These are phyloP conservation scores for Backusella luteola DNA, from an alignment of 192 early-diverging fungal species.

Conservation along the genomic window DNA sequence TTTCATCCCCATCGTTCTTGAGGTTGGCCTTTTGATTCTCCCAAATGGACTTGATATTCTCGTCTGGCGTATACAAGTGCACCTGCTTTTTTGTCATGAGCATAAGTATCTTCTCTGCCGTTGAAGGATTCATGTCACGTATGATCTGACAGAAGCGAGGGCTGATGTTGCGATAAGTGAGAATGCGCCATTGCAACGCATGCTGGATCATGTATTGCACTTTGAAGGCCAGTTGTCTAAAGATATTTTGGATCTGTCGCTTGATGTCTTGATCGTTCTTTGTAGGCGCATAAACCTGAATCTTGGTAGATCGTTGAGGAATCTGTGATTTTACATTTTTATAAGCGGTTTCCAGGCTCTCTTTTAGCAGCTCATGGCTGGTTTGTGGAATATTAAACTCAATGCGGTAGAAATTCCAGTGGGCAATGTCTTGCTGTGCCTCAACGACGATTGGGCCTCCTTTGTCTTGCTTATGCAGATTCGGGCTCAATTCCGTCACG, in stretches of 20 bases:
- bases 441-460: neutral
- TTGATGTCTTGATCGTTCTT: neutral
- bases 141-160: slow-evolving; percentile 23
- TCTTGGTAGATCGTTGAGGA: neutral
- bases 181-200: slow-evolving; percentile 30
- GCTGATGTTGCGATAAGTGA: slow-evolving; percentile 43
- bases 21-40: neutral
- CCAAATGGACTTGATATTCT: slow-evolving; percentile 14
- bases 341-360: neutral
- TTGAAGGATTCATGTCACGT: neutral
- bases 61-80: slow-evolving; percentile 34
- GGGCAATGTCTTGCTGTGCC: neutral
- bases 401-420: slow-evolving; percentile 10
- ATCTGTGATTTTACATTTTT: neutral
- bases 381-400: neutral
- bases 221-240: slow-evolving; percentile 31
- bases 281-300: neutral
- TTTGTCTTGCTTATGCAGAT: neutral
- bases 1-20: neutral
- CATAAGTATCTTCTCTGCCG: slow-evolving; percentile 22
- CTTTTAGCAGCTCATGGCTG: neutral
- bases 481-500: neutral
- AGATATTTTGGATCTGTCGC: neutral
- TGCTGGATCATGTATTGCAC: slow-evolving; percentile 44
- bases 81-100: slow-evolving; percentile 15